phyloP scores from a whole-genome alignment of 805 yeast species.

The Candida anglica region DNA sequence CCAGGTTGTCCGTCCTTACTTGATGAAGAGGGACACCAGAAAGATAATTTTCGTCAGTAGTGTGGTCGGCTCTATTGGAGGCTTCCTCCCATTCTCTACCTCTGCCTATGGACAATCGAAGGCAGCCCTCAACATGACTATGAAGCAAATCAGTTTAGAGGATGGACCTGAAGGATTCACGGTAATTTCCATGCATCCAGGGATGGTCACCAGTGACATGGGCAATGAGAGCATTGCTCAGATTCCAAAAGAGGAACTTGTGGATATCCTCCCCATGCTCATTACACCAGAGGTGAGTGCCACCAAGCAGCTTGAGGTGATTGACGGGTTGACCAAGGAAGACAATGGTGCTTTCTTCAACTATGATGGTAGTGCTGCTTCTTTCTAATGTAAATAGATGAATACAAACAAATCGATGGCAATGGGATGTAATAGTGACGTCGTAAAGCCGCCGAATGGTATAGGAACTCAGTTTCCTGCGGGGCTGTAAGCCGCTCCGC shows the following conservation, averaged over 20 bases:
- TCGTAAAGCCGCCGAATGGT: no score
- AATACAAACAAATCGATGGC: no score
- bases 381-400: no score
- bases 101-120: constrained; percentile 34
- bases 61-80: constrained; percentile 17
- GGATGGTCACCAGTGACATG: constrained; percentile 18
- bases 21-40: constrained; percentile 13
- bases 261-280: not conserved
- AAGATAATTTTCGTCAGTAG: constrained; percentile 23
- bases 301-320: constrained; percentile 8
- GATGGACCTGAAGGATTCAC: constrained; percentile 17
- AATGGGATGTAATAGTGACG: no score
- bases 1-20: constrained; percentile 15
- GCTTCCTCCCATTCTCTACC: constrained; percentile 9
- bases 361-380: constrained; percentile 18
- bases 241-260: not conserved
- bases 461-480: no score
- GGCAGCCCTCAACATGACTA: constrained; percentile 30
- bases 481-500: no score
- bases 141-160: constrained; percentile 20
- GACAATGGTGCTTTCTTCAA: constrained; percentile 20
- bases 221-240: constrained; percentile 7
- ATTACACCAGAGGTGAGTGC: constrained; percentile 11
- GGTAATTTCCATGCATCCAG: constrained; percentile 23
- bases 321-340: constrained; percentile 14